These are phyloP conservation scores for Dimocarpus longan DNA, from an alignment of 345 rosid genomes.

Conservation along the genomic window DNA sequence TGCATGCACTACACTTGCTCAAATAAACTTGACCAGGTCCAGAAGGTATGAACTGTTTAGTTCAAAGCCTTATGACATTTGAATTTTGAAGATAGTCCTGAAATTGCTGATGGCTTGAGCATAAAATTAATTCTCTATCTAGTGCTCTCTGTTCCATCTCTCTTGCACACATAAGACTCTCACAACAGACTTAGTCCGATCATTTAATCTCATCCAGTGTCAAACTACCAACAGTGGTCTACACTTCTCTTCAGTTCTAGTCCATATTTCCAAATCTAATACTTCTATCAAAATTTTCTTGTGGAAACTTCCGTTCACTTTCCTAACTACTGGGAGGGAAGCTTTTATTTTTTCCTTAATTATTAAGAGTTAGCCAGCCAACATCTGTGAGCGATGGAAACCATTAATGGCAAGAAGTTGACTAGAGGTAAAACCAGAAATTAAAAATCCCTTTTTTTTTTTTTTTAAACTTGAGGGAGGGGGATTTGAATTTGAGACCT, in stretches of 20 bases:
- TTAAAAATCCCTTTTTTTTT: neutral
- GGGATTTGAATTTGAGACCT: too few relatives aligned
- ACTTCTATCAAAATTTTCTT: neutral
- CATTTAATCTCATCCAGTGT: neutral
- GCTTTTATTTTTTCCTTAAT: too few relatives aligned
- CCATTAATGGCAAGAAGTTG: neutral
- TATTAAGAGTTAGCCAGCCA: neutral
- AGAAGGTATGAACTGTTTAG: neutral
- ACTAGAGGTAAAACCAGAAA: neutral
- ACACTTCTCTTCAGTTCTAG: neutral
- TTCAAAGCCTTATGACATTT: neutral
- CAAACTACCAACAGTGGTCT: neutral
- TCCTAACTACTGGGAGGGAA: neutral
- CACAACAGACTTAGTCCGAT: neutral
- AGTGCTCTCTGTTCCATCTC: neutral
- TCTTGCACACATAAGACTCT: neutral
- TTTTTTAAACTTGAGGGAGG: too few relatives aligned
- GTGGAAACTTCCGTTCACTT: neutral
- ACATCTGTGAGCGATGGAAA: neutral
- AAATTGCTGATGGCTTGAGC: neutral
- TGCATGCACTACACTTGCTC: neutral
- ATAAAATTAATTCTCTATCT: neutral
- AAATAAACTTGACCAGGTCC: neutral
- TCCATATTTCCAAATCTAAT: neutral
- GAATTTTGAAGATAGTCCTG: too few relatives aligned